phyloP scores from a whole-genome alignment of 108 stramenopile genomes.

The Cyclostephanos invisitatus region DNA sequence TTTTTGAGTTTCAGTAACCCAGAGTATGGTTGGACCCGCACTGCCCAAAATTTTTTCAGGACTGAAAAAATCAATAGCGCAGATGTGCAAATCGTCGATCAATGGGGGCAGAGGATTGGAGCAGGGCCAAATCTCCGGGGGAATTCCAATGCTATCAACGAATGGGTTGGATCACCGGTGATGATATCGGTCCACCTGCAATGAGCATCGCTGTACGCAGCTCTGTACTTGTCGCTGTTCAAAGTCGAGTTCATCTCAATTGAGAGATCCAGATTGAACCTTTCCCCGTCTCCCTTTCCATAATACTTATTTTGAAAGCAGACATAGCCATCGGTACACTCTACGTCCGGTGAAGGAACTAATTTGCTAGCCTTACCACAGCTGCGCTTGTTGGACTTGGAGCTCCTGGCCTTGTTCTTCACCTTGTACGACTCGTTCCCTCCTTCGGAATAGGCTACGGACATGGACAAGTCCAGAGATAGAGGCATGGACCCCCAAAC shows the following conservation, averaged over 20 bases:
- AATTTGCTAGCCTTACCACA: too few species aligned
- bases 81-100: slow-evolving; percentile 11
- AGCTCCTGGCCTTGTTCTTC: too few species aligned
- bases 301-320: not conserved
- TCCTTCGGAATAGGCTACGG: too few species aligned
- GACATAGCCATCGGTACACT: not conserved
- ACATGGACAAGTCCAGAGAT: too few species aligned
- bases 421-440: too few species aligned
- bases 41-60: slow-evolving; percentile 1
- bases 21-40: slow-evolving; percentile 10
- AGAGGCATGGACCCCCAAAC: too few species aligned
- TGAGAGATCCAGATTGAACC: slow-evolving; percentile 36
- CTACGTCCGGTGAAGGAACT: too few species aligned
- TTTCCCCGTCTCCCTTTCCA: not conserved
- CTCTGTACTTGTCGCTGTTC: not conserved
- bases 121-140: not conserved
- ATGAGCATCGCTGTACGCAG: slow-evolving; percentile 21
- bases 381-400: too few species aligned
- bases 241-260: not conserved
- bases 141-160: not conserved
- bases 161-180: slow-evolving; percentile 1
- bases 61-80: slow-evolving; percentile 29
- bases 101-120: not conserved
- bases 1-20: not conserved
- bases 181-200: slow-evolving; percentile 30